These are phyloP conservation scores for Lodderomyces beijingensis DNA, from an alignment of 1,139 yeast genomes.

Conservation along the genomic window DNA sequence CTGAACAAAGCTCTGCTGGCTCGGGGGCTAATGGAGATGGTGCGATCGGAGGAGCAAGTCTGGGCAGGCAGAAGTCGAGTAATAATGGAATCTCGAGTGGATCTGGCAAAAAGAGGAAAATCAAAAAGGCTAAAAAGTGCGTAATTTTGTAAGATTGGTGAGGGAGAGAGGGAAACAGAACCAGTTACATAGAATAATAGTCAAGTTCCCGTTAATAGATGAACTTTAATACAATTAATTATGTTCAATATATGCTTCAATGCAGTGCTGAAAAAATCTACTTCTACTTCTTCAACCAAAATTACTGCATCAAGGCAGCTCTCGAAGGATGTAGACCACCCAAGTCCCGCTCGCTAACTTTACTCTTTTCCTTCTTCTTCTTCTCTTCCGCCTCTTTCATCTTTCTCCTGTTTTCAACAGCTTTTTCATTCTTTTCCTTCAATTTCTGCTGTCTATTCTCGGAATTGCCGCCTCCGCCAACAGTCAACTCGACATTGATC, in stretches of 20 bases:
- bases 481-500: constrained; percentile 93
- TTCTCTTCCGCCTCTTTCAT: constrained; percentile 31
- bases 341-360: constrained; percentile 16
- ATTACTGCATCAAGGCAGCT: constrained; percentile 38
- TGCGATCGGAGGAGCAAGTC: constrained; percentile 1
- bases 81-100: background rate
- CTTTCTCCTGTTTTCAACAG: constrained; percentile 56
- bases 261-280: too few species aligned
- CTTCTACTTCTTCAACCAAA: background rate
- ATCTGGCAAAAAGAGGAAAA: constrained; percentile 24
- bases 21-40: constrained; percentile 3
- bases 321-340: constrained; percentile 59
- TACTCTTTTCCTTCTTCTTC: constrained; percentile 28
- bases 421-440: constrained; percentile 70
- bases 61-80: constrained; percentile 1
- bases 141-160: constrained; percentile 19
- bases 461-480: constrained; percentile 97
- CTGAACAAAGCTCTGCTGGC: constrained; percentile 1
- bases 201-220: too few species aligned
- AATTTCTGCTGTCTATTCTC: constrained; percentile 65
- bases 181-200: too few species aligned
- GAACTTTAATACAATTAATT: too few species aligned
- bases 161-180: background rate
- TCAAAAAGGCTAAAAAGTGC: constrained; percentile 46
- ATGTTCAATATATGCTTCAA: too few species aligned